These are phyloP conservation scores for Nemania sp. DNA, from an alignment of 2,329 filamentous ascomycete species.

Conservation along the genomic window DNA sequence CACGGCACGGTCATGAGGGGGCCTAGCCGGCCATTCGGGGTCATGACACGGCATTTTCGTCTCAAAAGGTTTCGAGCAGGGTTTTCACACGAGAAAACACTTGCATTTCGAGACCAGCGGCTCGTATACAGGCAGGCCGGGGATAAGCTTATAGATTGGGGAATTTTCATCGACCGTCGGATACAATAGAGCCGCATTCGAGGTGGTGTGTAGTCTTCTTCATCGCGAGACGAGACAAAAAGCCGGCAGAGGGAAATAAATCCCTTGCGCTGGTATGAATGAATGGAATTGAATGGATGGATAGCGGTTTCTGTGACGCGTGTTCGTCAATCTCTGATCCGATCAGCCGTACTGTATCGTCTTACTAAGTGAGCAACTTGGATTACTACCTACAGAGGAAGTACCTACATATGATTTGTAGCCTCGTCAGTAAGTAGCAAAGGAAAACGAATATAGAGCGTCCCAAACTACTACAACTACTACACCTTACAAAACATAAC, in stretches of 20 bases:
- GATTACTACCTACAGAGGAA: no score
- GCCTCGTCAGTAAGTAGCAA: no score
- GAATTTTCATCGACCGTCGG: constrained; percentile 13
- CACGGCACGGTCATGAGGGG: not conserved
- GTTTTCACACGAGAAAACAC: not conserved
- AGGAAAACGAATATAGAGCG: no score
- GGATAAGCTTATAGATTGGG: constrained; percentile 25
- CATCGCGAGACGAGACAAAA: not conserved
- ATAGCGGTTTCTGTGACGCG: no score
- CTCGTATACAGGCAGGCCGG: constrained; percentile 14
- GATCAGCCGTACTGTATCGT: no score
- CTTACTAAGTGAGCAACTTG: no score
- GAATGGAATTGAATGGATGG: not conserved
- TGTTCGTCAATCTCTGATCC: no score
- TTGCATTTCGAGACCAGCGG: constrained; percentile 16
- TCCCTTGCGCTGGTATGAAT: not conserved
- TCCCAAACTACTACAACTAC: no score
- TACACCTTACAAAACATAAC: no score
- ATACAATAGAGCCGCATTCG: constrained; percentile 28
- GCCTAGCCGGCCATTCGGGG: not conserved
- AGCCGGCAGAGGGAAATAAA: not conserved
- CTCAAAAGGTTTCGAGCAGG: not conserved
- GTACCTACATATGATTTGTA: no score
- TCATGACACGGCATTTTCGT: constrained; percentile 1
- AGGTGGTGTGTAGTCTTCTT: constrained; percentile 4